A percentile compares a stretch with the other conserved stretches of the same genome.
Conservation (phyloP, 805 yeast species). For the Saturnispora mendoncae region DNA sequence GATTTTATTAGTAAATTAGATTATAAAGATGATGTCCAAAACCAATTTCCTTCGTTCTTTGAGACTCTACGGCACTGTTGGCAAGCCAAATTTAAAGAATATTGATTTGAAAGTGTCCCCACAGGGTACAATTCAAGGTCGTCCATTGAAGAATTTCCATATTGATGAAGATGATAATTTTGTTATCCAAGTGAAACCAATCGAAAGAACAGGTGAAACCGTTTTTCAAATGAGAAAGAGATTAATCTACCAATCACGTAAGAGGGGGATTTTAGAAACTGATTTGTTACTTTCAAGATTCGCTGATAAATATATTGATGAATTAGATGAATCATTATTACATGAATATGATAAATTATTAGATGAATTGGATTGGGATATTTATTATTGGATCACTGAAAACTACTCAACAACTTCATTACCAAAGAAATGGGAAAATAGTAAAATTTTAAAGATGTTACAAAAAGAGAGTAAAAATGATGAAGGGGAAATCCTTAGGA, state of each 20-base stretch:
- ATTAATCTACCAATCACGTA: constrained; percentile 81
- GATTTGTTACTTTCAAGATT: constrained; percentile 79
- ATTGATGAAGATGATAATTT: constrained; percentile 33
- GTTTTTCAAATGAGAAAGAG: constrained; percentile 76
- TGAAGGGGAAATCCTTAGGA: constrained; percentile 65
- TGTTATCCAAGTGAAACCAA: constrained; percentile 66
- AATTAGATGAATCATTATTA: constrained; percentile 54
- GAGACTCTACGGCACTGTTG: constrained; percentile 1
- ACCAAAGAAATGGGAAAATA: constrained; percentile 77
- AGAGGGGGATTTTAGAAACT: constrained; percentile 91
- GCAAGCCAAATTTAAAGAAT: constrained; percentile 9
- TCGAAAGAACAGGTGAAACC: constrained; percentile 66
- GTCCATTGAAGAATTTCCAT: constrained; percentile 18
- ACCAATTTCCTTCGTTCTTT: neutral
- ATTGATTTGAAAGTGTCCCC: constrained; percentile 12
- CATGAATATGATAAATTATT: constrained; percentile 78
- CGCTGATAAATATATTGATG: constrained; percentile 62
- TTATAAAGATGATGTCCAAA: neutral
- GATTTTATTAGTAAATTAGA: too few relatives aligned
- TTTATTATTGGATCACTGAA: constrained; percentile 93
- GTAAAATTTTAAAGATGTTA: constrained; percentile 51
- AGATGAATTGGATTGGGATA: constrained; percentile 98
- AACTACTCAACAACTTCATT: constrained; percentile 75
- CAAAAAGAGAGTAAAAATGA: constrained; percentile 70
- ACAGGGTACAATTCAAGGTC: constrained; percentile 16